These are phyloP conservation scores for Cylindrodendrum hubeiense DNA, from an alignment of 2,329 filamentous ascomycete species.

Conservation along the genomic window DNA sequence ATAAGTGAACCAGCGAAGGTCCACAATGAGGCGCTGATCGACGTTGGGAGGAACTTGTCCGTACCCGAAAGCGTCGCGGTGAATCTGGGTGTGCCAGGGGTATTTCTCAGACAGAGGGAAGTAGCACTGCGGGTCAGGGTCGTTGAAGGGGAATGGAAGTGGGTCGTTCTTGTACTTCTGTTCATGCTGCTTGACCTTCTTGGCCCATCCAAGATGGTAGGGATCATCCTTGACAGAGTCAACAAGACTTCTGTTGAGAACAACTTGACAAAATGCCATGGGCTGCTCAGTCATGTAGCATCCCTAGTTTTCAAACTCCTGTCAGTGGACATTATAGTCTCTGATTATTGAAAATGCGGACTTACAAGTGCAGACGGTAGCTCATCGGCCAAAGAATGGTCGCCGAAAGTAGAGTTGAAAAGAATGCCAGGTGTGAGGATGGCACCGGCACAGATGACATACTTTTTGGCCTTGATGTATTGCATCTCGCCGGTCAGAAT, in stretches of 20 bases:
- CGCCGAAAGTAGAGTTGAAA: not conserved
- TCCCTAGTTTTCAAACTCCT: not conserved
- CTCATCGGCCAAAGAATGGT: not conserved
- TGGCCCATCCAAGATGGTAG: not conserved
- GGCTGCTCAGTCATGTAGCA: constrained; percentile 12
- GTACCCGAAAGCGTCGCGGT: constrained; percentile 15
- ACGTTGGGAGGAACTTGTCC: constrained; percentile 4
- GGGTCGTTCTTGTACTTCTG: not conserved
- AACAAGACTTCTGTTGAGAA: not conserved
- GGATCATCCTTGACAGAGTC: not conserved
- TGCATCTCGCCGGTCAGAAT: not conserved
- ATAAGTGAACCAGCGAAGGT: constrained; percentile 18
- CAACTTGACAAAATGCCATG: constrained; percentile 14
- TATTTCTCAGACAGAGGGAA: not conserved
- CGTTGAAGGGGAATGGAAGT: constrained; percentile 14
- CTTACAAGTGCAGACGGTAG: constrained; percentile 7
- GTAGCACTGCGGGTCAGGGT: constrained; percentile 13
- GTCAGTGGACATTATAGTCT: not conserved
- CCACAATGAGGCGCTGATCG: constrained; percentile 11
- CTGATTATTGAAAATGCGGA: not conserved
- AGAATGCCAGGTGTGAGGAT: constrained; percentile 14
- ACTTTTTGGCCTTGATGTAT: constrained; percentile 9
- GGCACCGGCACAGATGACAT: constrained; percentile 14
- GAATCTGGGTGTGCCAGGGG: constrained; percentile 19
- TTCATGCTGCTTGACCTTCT: not conserved